phyloP scores from a whole-genome alignment of 805 yeast genomes.

The Candida krabiensis region DNA sequence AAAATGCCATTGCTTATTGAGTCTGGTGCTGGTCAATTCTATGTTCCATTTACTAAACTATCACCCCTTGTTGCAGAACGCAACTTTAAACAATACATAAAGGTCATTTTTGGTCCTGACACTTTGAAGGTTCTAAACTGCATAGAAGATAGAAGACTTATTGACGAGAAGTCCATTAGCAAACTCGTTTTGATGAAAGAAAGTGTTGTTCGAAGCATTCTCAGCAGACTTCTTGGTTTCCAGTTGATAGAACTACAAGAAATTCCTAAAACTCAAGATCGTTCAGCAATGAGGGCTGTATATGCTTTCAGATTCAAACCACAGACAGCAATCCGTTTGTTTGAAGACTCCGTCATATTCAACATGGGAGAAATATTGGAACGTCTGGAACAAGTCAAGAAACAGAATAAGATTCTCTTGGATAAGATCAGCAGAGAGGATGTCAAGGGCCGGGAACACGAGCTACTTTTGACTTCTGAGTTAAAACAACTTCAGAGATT shows the following conservation, averaged over 20 bases:
- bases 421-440: constrained; percentile 88
- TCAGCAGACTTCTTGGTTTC: constrained; percentile 62
- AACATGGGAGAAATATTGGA: constrained; percentile 54
- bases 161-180: constrained; percentile 82
- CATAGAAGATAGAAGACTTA: constrained; percentile 63
- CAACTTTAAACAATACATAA: constrained; percentile 56
- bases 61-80: constrained; percentile 45
- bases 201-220: constrained; percentile 67
- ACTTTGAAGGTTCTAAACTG: constrained; percentile 77
- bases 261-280: constrained; percentile 86
- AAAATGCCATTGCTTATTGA: constrained; percentile 61
- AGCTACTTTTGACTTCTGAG: constrained; percentile 72
- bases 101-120: constrained; percentile 61
- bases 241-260: constrained; percentile 88
- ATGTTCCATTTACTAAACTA: constrained; percentile 61
- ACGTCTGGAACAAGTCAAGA: constrained; percentile 51
- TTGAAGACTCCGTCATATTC: constrained; percentile 45
- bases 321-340: constrained; percentile 32
- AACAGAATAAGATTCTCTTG: constrained; percentile 63
- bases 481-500: constrained; percentile 65
- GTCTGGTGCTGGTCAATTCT: constrained; percentile 53
- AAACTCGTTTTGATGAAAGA: constrained; percentile 77
- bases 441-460: constrained; percentile 79
- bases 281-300: constrained; percentile 87
- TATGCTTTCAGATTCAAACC: constrained; percentile 67